Conservation (phyloP, 1,284 basidiomycete genomes). For the Apiotrichum veenhuisii region DNA sequence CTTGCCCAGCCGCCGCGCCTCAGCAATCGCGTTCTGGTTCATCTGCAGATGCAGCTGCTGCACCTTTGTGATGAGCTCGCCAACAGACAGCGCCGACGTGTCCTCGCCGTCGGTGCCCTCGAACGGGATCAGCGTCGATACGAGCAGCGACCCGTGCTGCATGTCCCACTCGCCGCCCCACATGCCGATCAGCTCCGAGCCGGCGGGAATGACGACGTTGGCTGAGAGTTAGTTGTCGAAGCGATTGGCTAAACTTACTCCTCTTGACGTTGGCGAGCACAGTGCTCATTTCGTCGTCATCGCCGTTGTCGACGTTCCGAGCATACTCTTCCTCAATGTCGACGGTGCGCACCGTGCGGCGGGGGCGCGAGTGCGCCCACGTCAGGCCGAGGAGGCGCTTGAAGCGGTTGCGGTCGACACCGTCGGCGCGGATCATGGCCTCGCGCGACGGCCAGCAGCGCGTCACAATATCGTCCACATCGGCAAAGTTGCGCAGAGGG, state of each 20-base stretch:
- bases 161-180: slow-evolving; percentile 51
- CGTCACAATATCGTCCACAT: slow-evolving; percentile 44
- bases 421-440: slow-evolving; percentile 42
- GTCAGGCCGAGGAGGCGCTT: slow-evolving; percentile 43
- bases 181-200: slow-evolving; percentile 47
- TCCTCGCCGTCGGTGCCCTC: slow-evolving; percentile 50
- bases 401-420: slow-evolving; percentile 36
- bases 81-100: slow-evolving; percentile 44
- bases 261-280: slow-evolving; percentile 43
- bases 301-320: slow-evolving; percentile 30
- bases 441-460: slow-evolving; percentile 47
- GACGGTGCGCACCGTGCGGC: slow-evolving; percentile 38
- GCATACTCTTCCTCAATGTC: slow-evolving; percentile 45
- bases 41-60: slow-evolving; percentile 34
- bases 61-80: slow-evolving; percentile 48
- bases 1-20: slow-evolving; percentile 17
- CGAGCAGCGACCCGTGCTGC: slow-evolving; percentile 45
- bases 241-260: slow-evolving; percentile 25
- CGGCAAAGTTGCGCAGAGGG: slow-evolving; percentile 37
- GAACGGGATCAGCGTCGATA: slow-evolving; percentile 49
- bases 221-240: slow-evolving; percentile 21
- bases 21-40: slow-evolving; percentile 28
- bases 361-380: slow-evolving; percentile 44
- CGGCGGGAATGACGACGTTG: slow-evolving; percentile 45
- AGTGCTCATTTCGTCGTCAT: slow-evolving; percentile 39